Conservation (phyloP, 2,329 filamentous ascomycete genomes). For the Colletotrichum sp. region DNA sequence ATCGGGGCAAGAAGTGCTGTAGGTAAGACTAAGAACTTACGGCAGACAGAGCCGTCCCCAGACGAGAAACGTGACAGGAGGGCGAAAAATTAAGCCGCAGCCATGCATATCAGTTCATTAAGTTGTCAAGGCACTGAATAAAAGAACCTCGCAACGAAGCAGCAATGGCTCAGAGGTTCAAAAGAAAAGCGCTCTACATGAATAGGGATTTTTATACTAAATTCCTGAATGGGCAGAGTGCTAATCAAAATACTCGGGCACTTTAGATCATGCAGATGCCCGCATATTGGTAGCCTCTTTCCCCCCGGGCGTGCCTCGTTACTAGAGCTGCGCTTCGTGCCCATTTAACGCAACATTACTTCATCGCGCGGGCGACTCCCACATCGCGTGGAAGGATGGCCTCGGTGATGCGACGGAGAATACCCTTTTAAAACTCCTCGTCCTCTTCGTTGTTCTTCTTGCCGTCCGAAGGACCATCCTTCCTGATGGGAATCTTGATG, state of each 20-base stretch:
- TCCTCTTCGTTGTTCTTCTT: slow-evolving; percentile 59
- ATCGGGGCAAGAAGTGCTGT: not conserved
- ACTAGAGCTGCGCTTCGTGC: not conserved
- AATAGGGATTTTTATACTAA: not conserved
- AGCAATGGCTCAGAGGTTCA: not conserved
- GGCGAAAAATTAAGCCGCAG: not conserved
- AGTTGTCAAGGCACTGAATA: not conserved
- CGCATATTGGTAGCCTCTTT: not conserved
- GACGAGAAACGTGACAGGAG: not conserved
- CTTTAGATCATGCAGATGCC: not conserved
- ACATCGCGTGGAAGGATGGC: not conserved
- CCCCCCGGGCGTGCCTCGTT: not conserved
- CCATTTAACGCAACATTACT: not conserved
- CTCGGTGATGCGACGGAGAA: not conserved
- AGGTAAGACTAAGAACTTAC: not conserved
- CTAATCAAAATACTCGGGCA: not conserved
- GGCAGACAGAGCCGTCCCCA: not conserved
- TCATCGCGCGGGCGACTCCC: not conserved
- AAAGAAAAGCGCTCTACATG: not conserved
- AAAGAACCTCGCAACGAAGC: not conserved
- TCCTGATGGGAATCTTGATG: slow-evolving; percentile 95
- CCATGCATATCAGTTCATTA: not conserved
- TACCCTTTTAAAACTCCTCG: slow-evolving; percentile 35
- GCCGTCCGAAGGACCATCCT: slow-evolving; percentile 65
- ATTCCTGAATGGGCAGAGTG: not conserved